phyloP scores from a whole-genome alignment of 371 early-diverging fungal species.

The Actinomucor elegans region DNA sequence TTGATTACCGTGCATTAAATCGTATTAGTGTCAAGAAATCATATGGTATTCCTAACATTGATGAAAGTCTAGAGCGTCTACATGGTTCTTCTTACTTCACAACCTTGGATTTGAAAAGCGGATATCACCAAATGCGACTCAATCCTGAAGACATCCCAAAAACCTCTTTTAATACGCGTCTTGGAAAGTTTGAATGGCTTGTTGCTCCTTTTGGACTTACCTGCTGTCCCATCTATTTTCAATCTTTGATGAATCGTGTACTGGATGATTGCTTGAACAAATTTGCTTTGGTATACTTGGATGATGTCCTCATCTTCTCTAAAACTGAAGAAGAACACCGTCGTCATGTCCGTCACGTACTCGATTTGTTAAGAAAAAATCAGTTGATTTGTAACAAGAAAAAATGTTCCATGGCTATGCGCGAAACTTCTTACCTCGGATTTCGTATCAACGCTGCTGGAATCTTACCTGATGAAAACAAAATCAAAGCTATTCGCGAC shows the following conservation, averaged over 20 bases:
- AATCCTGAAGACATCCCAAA: not conserved
- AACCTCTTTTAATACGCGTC: constrained; percentile 12
- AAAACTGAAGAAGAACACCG: constrained; percentile 44
- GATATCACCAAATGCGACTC: constrained; percentile 2
- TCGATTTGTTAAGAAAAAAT: constrained; percentile 29
- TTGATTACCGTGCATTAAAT: constrained; percentile 47
- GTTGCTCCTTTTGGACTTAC: constrained; percentile 54
- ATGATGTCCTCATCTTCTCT: constrained; percentile 60
- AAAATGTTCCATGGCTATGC: constrained; percentile 52
- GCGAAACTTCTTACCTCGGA: constrained; percentile 44
- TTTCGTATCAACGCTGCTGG: constrained; percentile 30
- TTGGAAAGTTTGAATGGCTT: constrained; percentile 28
- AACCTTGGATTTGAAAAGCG: constrained; percentile 1
- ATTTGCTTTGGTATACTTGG: constrained; percentile 46
- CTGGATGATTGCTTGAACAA: constrained; percentile 36
- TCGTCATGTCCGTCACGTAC: constrained; percentile 30
- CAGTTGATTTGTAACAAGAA: constrained; percentile 35
- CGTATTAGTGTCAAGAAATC: constrained; percentile 35
- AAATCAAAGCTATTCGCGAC: constrained; percentile 30
- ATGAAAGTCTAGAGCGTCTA: constrained; percentile 34
- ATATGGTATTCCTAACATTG: constrained; percentile 46
- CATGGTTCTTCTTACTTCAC: constrained; percentile 27
- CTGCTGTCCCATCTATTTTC: constrained; percentile 49
- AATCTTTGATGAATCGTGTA: constrained; percentile 37
- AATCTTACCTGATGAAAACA: constrained; percentile 21